Percentiles rank a stretch among this genome's conserved stretches.
Evolutionary conservation across 192 early-diverging fungal genomes (phyloP).

Genomic region (Gryganskiella cystojenkinii): DNA sequence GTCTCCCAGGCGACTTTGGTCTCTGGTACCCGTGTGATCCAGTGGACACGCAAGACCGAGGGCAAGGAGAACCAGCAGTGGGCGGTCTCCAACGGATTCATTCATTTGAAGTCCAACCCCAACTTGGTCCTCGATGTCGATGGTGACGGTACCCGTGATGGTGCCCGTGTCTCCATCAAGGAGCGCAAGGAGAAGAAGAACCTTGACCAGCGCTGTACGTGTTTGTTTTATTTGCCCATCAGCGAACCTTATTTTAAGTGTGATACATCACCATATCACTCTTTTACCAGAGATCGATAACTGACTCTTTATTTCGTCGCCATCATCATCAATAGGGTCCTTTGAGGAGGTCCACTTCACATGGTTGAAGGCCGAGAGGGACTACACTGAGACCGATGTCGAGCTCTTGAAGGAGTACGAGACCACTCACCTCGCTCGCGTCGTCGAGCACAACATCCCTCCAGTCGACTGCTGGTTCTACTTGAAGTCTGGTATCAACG

Average conservation of each 20-base stretch:
- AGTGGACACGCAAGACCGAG: constrained; percentile 40
- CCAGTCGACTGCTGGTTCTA: constrained; percentile 50
- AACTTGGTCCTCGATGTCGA: constrained; percentile 46
- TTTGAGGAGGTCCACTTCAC: constrained; percentile 43
- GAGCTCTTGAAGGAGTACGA: constrained; percentile 48
- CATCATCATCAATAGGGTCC: constrained; percentile 19
- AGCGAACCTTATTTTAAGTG: too few relatives aligned
- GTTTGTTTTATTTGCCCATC: background rate
- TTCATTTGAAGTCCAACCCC: constrained; percentile 32
- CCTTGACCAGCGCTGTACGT: constrained; percentile 44
- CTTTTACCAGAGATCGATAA: too few relatives aligned
- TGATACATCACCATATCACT: background rate
- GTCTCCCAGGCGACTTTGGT: constrained; percentile 11
- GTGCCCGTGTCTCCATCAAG: constrained; percentile 33
- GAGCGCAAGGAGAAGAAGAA: constrained; percentile 54
- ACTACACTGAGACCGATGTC: constrained; percentile 15
- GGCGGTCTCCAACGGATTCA: constrained; percentile 34
- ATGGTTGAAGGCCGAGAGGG: constrained; percentile 26
- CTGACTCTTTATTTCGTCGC: background rate
- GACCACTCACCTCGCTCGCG: constrained; percentile 27
- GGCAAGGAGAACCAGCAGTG: constrained; percentile 41
- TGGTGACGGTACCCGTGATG: constrained; percentile 49
- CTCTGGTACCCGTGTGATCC: constrained; percentile 24
- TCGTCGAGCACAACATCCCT: constrained; percentile 12
- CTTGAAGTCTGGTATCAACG: constrained; percentile 45